Evolutionary conservation across 305 asterid genomes (phyloP).

Genomic region (Fraxinus baroniana): DNA sequence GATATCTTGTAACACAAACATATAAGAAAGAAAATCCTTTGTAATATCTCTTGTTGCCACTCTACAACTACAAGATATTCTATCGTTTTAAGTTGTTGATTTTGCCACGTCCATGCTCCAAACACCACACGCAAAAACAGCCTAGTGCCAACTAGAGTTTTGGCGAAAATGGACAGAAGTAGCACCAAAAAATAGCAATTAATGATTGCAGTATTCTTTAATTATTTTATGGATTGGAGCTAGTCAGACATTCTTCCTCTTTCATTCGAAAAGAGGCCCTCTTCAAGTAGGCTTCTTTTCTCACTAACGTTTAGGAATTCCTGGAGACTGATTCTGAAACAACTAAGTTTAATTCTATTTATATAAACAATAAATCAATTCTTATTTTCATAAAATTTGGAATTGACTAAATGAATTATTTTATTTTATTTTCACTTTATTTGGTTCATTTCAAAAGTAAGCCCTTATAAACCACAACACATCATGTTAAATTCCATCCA

Average conservation of each 20-base stretch:
- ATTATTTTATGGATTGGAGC: too few relatives aligned
- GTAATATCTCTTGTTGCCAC: neutral
- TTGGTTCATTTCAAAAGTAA: neutral
- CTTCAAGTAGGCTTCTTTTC: too few relatives aligned
- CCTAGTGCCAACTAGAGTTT: neutral
- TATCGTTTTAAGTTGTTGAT: neutral
- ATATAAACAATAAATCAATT: neutral
- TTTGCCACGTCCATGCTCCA: conserved; percentile 37
- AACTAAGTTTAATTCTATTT: too few relatives aligned
- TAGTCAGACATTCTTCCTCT: too few relatives aligned
- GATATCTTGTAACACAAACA: conserved; percentile 9
- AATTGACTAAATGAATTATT: neutral
- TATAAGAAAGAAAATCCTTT: neutral
- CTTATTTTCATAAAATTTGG: neutral
- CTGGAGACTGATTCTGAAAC: too few relatives aligned
- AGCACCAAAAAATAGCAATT: neutral
- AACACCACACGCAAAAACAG: conserved; percentile 18
- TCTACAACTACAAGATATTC: neutral
- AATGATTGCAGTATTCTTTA: too few relatives aligned
- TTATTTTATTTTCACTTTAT: neutral
- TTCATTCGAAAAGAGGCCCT: too few relatives aligned
- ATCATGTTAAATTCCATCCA: too few relatives aligned
- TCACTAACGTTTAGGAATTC: too few relatives aligned
- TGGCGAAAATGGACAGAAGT: neutral
- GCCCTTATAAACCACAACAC: neutral